Evolutionary conservation across 208 protist genomes (phyloP).

Genomic region (Leptomonas pyrrhocoris): DNA sequence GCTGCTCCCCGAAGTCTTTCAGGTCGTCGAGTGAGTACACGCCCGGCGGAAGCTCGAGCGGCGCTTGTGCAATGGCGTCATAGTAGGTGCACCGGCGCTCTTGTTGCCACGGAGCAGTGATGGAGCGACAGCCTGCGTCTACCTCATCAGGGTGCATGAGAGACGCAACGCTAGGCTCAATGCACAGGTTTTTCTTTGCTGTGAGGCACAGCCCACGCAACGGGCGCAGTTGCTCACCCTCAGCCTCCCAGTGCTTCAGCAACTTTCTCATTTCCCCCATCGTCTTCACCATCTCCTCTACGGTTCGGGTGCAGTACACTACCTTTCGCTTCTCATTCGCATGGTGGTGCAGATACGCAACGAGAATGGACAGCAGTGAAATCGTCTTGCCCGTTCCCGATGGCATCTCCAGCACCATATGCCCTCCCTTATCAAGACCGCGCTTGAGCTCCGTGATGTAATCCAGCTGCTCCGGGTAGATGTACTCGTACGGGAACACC

Average conservation of each 20-base stretch:
- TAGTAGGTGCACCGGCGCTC: conserved; percentile 76
- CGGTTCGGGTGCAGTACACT: conserved; percentile 99
- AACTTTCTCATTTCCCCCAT: conserved; percentile 94
- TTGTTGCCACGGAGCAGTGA: conserved; percentile 95
- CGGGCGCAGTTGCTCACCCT: conserved; percentile 53
- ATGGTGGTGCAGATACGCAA: conserved; percentile 94
- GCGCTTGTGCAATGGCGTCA: conserved; percentile 66
- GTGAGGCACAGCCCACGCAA: conserved; percentile 86
- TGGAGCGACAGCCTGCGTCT: conserved; percentile 92
- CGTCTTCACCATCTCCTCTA: conserved; percentile 98
- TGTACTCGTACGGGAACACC: conserved; percentile 98
- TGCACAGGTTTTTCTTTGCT: conserved; percentile 97
- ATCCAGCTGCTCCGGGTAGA: conserved; percentile 99
- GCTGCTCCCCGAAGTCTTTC: conserved; percentile 86
- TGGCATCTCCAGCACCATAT: conserved; percentile 99
- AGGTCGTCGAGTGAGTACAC: conserved; percentile 98
- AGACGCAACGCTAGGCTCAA: conserved; percentile 87
- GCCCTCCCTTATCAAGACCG: conserved; percentile 92
- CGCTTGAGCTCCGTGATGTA: conserved; percentile 98
- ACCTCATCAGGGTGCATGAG: conserved; percentile 84
- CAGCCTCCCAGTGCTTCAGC: conserved; percentile 71
- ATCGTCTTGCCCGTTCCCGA: conserved; percentile 99
- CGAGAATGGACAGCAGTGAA: conserved; percentile 97
- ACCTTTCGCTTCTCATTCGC: conserved; percentile 95
- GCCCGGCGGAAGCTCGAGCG: conserved; percentile 87